Percentiles rank a stretch among this genome's conserved stretches.
Evolutionary conservation across 1,284 basidiomycete species (phyloP).

Genomic region (Meira nashicola): DNA sequence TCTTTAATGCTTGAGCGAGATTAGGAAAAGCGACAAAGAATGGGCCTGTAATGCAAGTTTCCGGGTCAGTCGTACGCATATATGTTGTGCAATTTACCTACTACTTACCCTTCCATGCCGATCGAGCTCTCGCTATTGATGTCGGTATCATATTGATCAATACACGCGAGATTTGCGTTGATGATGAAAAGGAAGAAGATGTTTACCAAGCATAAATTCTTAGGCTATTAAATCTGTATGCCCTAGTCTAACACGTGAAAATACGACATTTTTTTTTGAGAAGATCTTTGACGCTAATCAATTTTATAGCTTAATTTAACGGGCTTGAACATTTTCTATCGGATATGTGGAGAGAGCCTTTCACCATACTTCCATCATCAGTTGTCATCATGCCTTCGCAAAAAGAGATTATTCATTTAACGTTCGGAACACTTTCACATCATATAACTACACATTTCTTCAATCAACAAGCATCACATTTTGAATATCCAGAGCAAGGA

Average conservation of each 20-base stretch:
- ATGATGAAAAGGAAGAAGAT: no score
- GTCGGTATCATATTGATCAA: constrained; percentile 27
- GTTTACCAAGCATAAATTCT: no score
- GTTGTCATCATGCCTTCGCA: constrained; percentile 12
- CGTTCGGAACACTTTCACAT: constrained; percentile 44
- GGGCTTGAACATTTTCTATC: no score
- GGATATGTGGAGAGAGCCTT: no score
- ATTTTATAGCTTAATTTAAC: no score
- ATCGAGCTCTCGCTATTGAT: constrained; percentile 27
- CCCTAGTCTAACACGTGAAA: no score
- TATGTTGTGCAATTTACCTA: neutral
- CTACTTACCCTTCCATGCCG: constrained; percentile 43
- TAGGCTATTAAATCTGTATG: no score
- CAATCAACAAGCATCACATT: constrained; percentile 48
- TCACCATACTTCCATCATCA: neutral
- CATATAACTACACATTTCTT: constrained; percentile 48
- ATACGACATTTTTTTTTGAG: no score
- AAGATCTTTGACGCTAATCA: no score
- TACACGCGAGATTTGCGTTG: no score
- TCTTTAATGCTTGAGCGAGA: constrained; percentile 72
- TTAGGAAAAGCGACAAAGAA: constrained; percentile 93
- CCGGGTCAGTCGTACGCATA: neutral
- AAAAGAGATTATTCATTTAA: constrained; percentile 45
- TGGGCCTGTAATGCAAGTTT: constrained; percentile 63
- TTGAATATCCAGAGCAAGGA: constrained; percentile 25